These are phyloP conservation scores for Xylaria digitata DNA, from an alignment of 2,329 filamentous ascomycete genomes.

Conservation along the genomic window DNA sequence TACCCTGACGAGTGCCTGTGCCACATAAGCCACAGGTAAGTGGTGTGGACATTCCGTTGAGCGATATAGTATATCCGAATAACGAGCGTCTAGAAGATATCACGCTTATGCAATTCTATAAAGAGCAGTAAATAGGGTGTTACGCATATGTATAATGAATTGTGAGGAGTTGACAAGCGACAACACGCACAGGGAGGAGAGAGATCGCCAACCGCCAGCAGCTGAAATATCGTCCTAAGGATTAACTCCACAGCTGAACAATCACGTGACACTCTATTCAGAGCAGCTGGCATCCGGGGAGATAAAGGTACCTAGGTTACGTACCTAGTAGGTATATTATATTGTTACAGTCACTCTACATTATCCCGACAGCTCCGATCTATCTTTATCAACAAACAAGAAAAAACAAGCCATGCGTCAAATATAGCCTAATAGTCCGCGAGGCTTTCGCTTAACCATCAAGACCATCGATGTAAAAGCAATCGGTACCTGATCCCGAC, in stretches of 20 bases:
- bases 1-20: conserved; percentile 27
- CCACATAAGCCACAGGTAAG: conserved; percentile 43
- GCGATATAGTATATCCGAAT: neutral
- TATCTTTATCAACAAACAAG: neutral
- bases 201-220: neutral
- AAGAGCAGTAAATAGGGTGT: neutral
- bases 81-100: neutral
- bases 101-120: neutral
- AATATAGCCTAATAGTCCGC: neutral
- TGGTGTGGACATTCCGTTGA: neutral
- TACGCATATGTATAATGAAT: neutral
- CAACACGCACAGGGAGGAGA: conserved; percentile 1
- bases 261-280: neutral
- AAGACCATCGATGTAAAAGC: conserved; percentile 32
- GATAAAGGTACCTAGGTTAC: neutral
- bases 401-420: neutral
- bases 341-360: neutral
- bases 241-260: too few species aligned
- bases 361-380: neutral
- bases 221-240: too few species aligned
- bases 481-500: conserved; percentile 37
- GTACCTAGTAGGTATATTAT: neutral
- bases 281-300: neutral
- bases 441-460: neutral
- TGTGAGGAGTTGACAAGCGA: neutral